These are phyloP conservation scores for Penicillium robsamsonii DNA, from an alignment of 495 filamentous ascomycete genomes.

Conservation along the genomic window DNA sequence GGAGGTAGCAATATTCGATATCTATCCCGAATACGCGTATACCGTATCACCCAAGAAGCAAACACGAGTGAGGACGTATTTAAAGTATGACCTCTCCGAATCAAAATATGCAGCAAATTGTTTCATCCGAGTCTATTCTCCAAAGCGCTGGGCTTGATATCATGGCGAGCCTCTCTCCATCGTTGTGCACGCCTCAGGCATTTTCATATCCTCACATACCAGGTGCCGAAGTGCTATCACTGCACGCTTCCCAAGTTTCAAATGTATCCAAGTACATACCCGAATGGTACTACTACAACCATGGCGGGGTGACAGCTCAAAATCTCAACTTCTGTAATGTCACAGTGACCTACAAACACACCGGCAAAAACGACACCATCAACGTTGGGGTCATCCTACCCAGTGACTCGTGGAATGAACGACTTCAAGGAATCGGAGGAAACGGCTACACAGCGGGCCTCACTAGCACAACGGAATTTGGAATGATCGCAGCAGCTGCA, in stretches of 20 bases:
- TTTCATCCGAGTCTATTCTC: not conserved
- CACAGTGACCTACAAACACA: slow-evolving; percentile 45
- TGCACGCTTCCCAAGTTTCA: not conserved
- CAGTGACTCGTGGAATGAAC: slow-evolving; percentile 36
- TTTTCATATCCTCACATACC: not conserved
- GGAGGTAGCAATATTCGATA: not conserved
- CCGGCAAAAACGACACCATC: slow-evolving; percentile 37
- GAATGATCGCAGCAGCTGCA: slow-evolving; percentile 27
- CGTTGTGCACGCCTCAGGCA: not conserved
- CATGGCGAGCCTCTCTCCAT: not conserved
- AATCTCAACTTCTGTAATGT: slow-evolving; percentile 41
- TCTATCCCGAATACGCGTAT: not conserved
- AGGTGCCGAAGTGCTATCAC: not conserved
- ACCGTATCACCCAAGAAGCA: not conserved
- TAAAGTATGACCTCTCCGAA: not conserved
- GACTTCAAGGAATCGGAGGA: slow-evolving; percentile 42
- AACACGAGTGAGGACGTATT: not conserved
- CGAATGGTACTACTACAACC: not conserved
- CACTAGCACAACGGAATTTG: slow-evolving; percentile 11
- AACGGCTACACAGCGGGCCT: slow-evolving; percentile 33
- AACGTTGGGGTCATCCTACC: slow-evolving; percentile 38
- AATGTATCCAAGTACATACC: not conserved
- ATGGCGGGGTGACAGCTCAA: not conserved
- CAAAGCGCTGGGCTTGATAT: not conserved
- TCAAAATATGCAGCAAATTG: not conserved